Evolutionary conservation across 257 asterid species (phyloP).

Genomic region (Craterostigma plantagineum): DNA sequence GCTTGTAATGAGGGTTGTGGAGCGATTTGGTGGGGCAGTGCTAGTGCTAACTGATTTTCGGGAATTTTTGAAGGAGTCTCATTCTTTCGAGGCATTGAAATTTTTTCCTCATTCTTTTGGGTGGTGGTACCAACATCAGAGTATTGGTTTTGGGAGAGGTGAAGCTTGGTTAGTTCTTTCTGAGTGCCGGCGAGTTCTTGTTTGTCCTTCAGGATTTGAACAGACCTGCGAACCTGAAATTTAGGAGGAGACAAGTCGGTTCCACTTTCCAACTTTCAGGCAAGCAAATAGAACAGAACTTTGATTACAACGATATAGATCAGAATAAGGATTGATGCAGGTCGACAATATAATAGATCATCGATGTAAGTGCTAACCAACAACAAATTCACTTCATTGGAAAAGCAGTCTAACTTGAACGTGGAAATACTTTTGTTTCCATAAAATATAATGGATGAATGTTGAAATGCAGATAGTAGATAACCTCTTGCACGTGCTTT

Average conservation of each 20-base stretch:
- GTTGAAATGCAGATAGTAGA: slow-evolving; percentile 7
- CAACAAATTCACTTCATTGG: no score
- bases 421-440: no score
- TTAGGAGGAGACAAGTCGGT: not conserved
- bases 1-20: slow-evolving; percentile 32
- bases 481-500: slow-evolving; percentile 81
- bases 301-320: not conserved
- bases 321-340: no score
- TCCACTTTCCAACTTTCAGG: not conserved
- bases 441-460: no score
- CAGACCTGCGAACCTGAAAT: slow-evolving; percentile 81
- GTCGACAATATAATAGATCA: no score
- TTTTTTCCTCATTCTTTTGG: slow-evolving; percentile 48
- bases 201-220: slow-evolving; percentile 81
- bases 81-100: slow-evolving; percentile 22
- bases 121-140: slow-evolving; percentile 23
- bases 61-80: slow-evolving; percentile 32
- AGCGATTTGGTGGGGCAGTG: slow-evolving; percentile 62
- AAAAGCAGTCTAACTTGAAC: no score
- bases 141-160: slow-evolving; percentile 59
- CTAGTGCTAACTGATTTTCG: slow-evolving; percentile 72
- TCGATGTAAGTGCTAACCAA: no score
- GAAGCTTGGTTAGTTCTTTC: slow-evolving; percentile 86
- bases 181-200: slow-evolving; percentile 92
- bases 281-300: not conserved